Conservation (phyloP, 140 eudicot species). For the Oenanthe javanica region DNA sequence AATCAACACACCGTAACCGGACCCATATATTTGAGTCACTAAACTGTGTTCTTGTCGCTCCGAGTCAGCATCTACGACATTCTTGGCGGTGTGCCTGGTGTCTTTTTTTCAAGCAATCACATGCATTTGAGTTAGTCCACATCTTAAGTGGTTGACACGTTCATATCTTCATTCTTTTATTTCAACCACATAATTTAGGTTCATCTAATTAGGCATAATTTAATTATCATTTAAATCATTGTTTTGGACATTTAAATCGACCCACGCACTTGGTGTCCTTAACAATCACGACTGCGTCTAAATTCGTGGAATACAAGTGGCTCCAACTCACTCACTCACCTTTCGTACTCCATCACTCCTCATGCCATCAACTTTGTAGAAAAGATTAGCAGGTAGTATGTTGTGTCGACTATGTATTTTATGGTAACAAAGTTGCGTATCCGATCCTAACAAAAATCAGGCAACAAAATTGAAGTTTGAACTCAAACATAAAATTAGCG, state of each 20-base stretch:
- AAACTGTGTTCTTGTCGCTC: not conserved
- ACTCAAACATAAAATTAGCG: no score
- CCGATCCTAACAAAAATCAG: no score
- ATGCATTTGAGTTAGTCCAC: constrained; percentile 13
- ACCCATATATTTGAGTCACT: not conserved
- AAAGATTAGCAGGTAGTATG: no score
- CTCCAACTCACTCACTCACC: not conserved
- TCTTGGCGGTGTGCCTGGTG: not conserved
- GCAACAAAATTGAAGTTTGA: no score
- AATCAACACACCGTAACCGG: no score
- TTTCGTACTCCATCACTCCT: not conserved
- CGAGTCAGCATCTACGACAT: constrained; percentile 9
- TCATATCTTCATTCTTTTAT: not conserved
- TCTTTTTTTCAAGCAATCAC: not conserved
- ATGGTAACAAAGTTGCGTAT: no score
- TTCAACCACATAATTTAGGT: not conserved
- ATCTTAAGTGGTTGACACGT: constrained; percentile 12
- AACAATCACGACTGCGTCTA: constrained; percentile 11
- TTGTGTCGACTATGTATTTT: no score
- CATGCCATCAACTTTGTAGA: not conserved
- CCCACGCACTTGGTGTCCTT: not conserved
- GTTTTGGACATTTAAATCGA: not conserved
- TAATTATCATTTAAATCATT: not conserved
- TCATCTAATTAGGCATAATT: not conserved
- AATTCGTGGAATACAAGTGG: constrained; percentile 14